Evolutionary conservation across 805 yeast species (phyloP).

Genomic region (Suhomyces sp.): DNA sequence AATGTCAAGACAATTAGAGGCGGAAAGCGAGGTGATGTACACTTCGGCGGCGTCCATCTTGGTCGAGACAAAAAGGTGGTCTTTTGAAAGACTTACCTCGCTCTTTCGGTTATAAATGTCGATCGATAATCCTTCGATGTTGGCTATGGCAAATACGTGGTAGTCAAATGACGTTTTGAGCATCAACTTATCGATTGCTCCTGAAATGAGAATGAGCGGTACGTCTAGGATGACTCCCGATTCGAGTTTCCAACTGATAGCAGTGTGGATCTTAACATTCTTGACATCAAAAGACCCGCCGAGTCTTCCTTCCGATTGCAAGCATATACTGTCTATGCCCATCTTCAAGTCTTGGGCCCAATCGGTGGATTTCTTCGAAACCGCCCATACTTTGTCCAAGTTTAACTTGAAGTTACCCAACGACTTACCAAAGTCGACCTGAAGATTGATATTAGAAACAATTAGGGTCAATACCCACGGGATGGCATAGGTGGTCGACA

Average conservation of each 20-base stretch:
- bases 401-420: conserved; percentile 61
- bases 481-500: conserved; percentile 58
- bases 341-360: conserved; percentile 70
- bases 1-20: conserved; percentile 78
- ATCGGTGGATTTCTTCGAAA: conserved; percentile 60
- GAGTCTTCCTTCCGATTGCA: conserved; percentile 72
- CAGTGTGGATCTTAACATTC: conserved; percentile 55
- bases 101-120: conserved; percentile 70
- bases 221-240: conserved; percentile 43
- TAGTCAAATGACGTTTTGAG: conserved; percentile 74
- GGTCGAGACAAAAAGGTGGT: conserved; percentile 54
- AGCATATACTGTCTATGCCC: conserved; percentile 51
- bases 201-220: conserved; percentile 66
- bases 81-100: conserved; percentile 46
- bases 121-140: conserved; percentile 45
- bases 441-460: conserved; percentile 49
- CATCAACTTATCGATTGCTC: conserved; percentile 55
- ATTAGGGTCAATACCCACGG: conserved; percentile 72
- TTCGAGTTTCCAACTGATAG: conserved; percentile 64
- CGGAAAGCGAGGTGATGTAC: conserved; percentile 79
- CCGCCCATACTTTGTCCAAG: conserved; percentile 63
- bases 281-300: conserved; percentile 62
- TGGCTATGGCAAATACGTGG: conserved; percentile 74
- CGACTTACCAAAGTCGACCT: conserved; percentile 79
- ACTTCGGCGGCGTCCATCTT: conserved; percentile 53